These are phyloP conservation scores for Tympanopsis confertula DNA, from an alignment of 2,329 filamentous ascomycete species.

Conservation along the genomic window DNA sequence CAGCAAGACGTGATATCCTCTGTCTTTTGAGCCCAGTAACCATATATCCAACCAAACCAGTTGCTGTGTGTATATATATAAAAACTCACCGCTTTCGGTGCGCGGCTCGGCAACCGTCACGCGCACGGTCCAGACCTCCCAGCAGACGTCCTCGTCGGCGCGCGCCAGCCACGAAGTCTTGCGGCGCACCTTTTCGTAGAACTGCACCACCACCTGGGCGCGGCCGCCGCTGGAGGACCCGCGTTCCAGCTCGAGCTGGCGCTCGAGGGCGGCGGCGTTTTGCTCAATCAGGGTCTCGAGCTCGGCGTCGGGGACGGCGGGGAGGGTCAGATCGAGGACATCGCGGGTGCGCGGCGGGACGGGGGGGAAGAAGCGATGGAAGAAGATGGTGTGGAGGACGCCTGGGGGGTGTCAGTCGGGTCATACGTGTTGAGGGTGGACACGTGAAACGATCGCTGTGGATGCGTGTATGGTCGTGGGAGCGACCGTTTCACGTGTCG, in stretches of 20 bases:
- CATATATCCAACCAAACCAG: neutral
- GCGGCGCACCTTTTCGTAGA: slow-evolving; percentile 82
- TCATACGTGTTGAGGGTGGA: neutral
- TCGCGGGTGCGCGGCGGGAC: slow-evolving; percentile 74
- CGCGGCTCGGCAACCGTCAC: slow-evolving; percentile 84
- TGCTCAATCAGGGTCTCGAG: slow-evolving; percentile 90
- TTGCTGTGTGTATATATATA: slow-evolving; percentile 2
- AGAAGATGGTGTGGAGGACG: slow-evolving; percentile 94
- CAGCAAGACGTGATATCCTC: too few species aligned
- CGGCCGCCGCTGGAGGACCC: slow-evolving; percentile 45
- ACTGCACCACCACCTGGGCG: slow-evolving; percentile 75
- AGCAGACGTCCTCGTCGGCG: slow-evolving; percentile 86
- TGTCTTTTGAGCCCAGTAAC: neutral
- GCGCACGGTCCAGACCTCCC: slow-evolving; percentile 91
- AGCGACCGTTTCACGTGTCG: too few species aligned
- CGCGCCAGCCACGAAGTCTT: slow-evolving; percentile 69
- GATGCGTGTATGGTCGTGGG: too few species aligned
- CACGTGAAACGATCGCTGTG: slow-evolving; percentile 1
- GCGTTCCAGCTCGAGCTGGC: slow-evolving; percentile 58
- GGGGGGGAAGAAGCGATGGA: slow-evolving; percentile 91
- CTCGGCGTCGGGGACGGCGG: slow-evolving; percentile 79
- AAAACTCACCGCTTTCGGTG: slow-evolving; percentile 76
- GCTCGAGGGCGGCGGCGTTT: slow-evolving; percentile 66
- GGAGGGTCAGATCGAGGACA: slow-evolving; percentile 79
- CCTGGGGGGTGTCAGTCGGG: slow-evolving; percentile 33